Evolutionary conservation across 2,329 filamentous ascomycete species (phyloP), one percentile per base, ranked within the genome.

Genomic region (Hymenotorrendiella dingleyae): DNA sequence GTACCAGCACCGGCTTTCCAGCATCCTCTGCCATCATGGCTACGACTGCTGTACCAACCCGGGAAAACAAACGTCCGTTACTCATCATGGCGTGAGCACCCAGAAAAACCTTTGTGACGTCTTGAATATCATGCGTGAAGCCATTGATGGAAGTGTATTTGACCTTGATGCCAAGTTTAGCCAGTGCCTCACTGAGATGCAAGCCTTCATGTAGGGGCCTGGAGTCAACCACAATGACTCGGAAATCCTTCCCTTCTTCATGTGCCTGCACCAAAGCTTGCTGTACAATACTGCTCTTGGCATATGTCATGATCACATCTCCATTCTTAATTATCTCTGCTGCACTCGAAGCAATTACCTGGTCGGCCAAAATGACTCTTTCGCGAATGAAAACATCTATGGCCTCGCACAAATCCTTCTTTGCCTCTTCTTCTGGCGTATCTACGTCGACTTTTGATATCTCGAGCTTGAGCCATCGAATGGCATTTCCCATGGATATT

Each of bases 401-500:
- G 53, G 81, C 80, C 36, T 84, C 78, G 60, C 82, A 80, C 10
- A 98, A 76, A 20, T 80, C 71, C 43, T 81, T 75, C 67, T 95
- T 96, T 20, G 90, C 90, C 36, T 86, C 80, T 16, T 78, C 69
- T 61, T 98, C 91, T 22, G 86, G 80, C 2, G 84, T 78, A 54
- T 90, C 85, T 29, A 91, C 88, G 57, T 96, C 89, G 45, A 96
- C 82, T 55, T 88, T 88, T 57, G 87, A 85, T 60, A 98, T 91
- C 58, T 88, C 80, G 36, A 95, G 79, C 70, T 98, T 98, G 37
- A 98, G 75, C 74, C 89, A 91, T 42, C 93, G 80, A 61, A 98
- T 94, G 26, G 89, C 89, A 63, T 97, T 98, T 47, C 93, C 93
- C 82, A 97, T 95, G 49, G 87, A 88, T 65, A 95, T 93, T 53